Evolutionary conservation across 2,329 filamentous ascomycete species (phyloP).

Genomic region (Trichoderma sp.): DNA sequence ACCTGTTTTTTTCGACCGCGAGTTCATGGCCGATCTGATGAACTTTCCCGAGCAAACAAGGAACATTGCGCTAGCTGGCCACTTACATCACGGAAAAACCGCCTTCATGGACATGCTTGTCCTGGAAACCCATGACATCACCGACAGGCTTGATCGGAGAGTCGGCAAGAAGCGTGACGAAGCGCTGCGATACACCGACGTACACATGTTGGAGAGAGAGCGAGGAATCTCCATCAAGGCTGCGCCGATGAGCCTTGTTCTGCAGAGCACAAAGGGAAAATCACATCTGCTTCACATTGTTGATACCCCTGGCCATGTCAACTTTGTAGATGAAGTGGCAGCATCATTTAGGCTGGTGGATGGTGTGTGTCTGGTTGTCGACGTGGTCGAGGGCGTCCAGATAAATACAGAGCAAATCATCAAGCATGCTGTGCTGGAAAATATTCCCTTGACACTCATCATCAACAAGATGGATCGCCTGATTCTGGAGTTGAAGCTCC

Average conservation of each 20-base stretch:
- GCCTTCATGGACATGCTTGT: conserved; percentile 99
- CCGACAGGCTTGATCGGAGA: conserved; percentile 75
- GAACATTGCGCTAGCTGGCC: conserved; percentile 88
- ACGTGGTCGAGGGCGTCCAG: conserved; percentile 98
- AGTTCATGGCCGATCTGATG: conserved; percentile 94
- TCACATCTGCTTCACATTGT: conserved; percentile 94
- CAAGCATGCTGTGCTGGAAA: conserved; percentile 88
- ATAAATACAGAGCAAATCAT: conserved; percentile 97
- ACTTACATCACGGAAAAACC: conserved; percentile 96
- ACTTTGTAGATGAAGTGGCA: conserved; percentile 97
- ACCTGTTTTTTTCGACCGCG: conserved; percentile 80
- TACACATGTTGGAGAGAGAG: conserved; percentile 85
- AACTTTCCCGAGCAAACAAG: conserved; percentile 93
- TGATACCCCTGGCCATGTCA: conserved; percentile 96
- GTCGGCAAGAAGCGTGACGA: conserved; percentile 82
- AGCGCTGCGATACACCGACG: conserved; percentile 91
- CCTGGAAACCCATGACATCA: conserved; percentile 87
- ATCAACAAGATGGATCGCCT: conserved; percentile 98
- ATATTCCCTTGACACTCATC: conserved; percentile 83
- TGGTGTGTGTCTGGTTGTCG: conserved; percentile 89
- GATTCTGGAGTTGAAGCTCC: conserved; percentile 90
- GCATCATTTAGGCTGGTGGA: conserved; percentile 84
- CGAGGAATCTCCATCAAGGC: conserved; percentile 90
- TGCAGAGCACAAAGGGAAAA: conserved; percentile 87
- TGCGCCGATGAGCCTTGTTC: conserved; percentile 88